Conservation (phyloP, 331 rosid species). For the Acacia concinna region DNA sequence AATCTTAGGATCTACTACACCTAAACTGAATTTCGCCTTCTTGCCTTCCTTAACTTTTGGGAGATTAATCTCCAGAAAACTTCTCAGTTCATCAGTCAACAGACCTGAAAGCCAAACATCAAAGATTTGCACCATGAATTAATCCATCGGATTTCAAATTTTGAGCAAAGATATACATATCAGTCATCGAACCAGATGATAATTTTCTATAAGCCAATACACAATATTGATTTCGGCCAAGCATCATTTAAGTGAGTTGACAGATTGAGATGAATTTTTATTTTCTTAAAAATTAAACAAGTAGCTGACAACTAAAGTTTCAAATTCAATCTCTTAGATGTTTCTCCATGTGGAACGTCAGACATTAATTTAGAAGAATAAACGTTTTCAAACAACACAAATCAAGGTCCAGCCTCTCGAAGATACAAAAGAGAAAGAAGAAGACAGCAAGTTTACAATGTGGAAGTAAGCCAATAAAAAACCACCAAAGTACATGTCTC, state of each 20-base stretch:
- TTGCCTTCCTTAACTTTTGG: conserved; percentile 83
- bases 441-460: neutral
- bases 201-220: neutral
- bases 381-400: neutral
- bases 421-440: neutral
- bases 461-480: neutral
- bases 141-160: neutral
- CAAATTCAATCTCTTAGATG: neutral
- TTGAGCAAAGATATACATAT: neutral
- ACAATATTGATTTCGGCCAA: neutral
- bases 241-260: neutral
- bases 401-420: neutral
- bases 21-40: conserved; percentile 75
- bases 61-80: conserved; percentile 77
- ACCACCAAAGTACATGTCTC: neutral
- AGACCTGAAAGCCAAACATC: conserved; percentile 49
- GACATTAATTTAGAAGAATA: neutral
- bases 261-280: neutral
- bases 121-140: neutral
- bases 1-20: conserved; percentile 78
- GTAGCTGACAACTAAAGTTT: neutral
- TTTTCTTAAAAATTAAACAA: neutral
- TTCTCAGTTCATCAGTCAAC: conserved; percentile 80
- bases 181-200: neutral
- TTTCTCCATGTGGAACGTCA: neutral